Percentiles rank a stretch among this genome's conserved stretches.
These are phyloP conservation scores for Kodamaea sp. DNA, from an alignment of 1,139 yeast genomes.

Conservation along the genomic window DNA sequence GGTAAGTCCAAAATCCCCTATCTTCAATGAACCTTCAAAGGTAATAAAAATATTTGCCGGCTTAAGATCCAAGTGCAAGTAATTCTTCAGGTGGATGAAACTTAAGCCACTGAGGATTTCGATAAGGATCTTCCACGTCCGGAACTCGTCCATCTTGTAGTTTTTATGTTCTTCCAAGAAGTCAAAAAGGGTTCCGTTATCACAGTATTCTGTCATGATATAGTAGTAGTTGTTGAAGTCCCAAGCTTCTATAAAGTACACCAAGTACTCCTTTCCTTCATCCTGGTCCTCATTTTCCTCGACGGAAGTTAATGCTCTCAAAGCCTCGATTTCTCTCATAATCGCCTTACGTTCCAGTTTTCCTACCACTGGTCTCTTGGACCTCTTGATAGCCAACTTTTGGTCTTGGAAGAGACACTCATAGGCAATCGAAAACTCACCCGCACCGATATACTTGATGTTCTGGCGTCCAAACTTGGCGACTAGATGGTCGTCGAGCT, in stretches of 20 bases:
- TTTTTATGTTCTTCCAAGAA: slow-evolving; percentile 70
- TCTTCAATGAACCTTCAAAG: slow-evolving; percentile 87
- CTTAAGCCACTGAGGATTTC: slow-evolving; percentile 78
- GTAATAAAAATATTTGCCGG: slow-evolving; percentile 95
- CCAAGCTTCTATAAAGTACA: slow-evolving; percentile 86
- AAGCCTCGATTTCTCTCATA: slow-evolving; percentile 44
- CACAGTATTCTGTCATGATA: slow-evolving; percentile 94
- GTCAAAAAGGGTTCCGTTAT: slow-evolving; percentile 84
- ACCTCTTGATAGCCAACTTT: slow-evolving; percentile 83
- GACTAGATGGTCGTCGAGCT: slow-evolving; percentile 58
- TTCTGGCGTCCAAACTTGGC: slow-evolving; percentile 65
- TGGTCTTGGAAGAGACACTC: slow-evolving; percentile 67
- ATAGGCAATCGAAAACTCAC: slow-evolving; percentile 88
- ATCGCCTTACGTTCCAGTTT: slow-evolving; percentile 40
- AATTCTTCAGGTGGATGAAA: slow-evolving; percentile 76
- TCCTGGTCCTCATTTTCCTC: slow-evolving; percentile 61
- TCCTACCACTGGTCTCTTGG: slow-evolving; percentile 56
- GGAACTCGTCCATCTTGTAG: slow-evolving; percentile 92
- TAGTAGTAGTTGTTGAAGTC: slow-evolving; percentile 72
- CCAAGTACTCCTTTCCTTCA: slow-evolving; percentile 74
- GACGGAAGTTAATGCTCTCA: slow-evolving; percentile 42
- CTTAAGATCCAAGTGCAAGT: slow-evolving; percentile 83
- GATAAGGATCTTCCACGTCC: slow-evolving; percentile 93
- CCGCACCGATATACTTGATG: slow-evolving; percentile 73
- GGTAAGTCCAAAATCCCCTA: slow-evolving; percentile 76